phyloP scores from a whole-genome alignment of 139 green algal species.

The Desmodesmus armatus region DNA sequence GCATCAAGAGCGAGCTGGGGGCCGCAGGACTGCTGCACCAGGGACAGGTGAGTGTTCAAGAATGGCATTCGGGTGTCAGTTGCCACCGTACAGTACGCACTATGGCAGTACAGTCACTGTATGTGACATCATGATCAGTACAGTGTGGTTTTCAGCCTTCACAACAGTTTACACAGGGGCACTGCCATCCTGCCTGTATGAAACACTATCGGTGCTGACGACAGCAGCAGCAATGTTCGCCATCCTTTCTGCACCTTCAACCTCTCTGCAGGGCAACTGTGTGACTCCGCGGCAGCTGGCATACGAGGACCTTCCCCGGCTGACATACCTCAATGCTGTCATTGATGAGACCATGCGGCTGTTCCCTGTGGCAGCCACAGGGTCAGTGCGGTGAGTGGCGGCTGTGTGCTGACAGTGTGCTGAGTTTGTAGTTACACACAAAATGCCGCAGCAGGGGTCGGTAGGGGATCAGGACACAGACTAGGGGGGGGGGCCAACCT shows the following conservation, averaged over 20 bases:
- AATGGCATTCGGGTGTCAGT: not conserved
- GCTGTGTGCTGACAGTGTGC: not conserved
- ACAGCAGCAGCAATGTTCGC: not conserved
- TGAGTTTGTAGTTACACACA: no score
- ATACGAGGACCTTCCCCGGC: conserved; percentile 59
- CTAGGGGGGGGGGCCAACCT: no score
- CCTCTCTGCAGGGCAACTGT: conserved; percentile 30
- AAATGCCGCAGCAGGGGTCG: no score
- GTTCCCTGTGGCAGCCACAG: conserved; percentile 65
- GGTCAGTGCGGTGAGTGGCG: conserved; percentile 54
- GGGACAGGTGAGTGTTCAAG: conserved; percentile 42
- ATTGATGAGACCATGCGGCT: conserved; percentile 71
- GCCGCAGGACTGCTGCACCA: conserved; percentile 46
- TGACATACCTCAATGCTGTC: conserved; percentile 60
- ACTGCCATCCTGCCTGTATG: no score
- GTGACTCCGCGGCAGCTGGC: conserved; percentile 43
- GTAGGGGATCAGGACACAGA: no score
- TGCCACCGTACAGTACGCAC: not conserved
- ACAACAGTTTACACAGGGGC: no score
- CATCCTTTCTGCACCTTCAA: not conserved
- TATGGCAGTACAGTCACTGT: no score
- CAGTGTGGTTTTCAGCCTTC: no score
- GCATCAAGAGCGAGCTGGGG: conserved; percentile 51
- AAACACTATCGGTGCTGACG: no score
- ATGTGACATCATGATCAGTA: no score